phyloP scores from a whole-genome alignment of 2,329 filamentous ascomycete species.

The Sodiomyces alkalinus region DNA sequence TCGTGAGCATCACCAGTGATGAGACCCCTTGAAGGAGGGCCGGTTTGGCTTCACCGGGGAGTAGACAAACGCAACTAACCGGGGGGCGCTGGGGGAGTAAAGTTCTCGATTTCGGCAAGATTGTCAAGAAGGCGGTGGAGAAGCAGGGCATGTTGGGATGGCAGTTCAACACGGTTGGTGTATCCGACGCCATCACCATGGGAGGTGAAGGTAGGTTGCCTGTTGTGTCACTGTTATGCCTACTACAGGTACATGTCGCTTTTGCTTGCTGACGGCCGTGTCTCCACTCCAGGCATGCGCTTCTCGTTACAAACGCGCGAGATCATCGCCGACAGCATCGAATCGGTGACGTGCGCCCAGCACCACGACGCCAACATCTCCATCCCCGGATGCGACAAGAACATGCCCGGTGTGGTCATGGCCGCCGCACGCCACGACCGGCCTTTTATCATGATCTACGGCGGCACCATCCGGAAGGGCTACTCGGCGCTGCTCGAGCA shows the following conservation, averaged over 20 bases:
- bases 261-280: not conserved
- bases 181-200: slow-evolving; percentile 92
- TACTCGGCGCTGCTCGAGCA: slow-evolving; percentile 62
- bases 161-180: slow-evolving; percentile 85
- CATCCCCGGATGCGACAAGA: slow-evolving; percentile 92
- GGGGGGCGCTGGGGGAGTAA: slow-evolving; percentile 9
- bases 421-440: slow-evolving; percentile 82
- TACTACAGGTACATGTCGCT: not conserved
- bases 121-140: slow-evolving; percentile 67
- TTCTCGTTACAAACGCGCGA: slow-evolving; percentile 85
- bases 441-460: slow-evolving; percentile 90
- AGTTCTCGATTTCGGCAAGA: slow-evolving; percentile 77
- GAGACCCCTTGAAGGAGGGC: no score
- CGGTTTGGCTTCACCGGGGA: no score
- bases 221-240: no score
- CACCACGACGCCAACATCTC: slow-evolving; percentile 87
- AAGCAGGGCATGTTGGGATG: slow-evolving; percentile 81
- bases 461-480: slow-evolving; percentile 80
- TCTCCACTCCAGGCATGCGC: slow-evolving; percentile 64
- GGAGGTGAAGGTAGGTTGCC: slow-evolving; percentile 83
- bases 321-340: slow-evolving; percentile 86
- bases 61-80: not conserved
- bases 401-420: slow-evolving; percentile 90
- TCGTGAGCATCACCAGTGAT: slow-evolving; percentile 21
- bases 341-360: slow-evolving; percentile 84